Percentiles rank a stretch among this genome's conserved stretches.
Evolutionary conservation across 1,139 yeast species (phyloP).

Genomic region (Hemisphaericaspora lyxosophila): DNA sequence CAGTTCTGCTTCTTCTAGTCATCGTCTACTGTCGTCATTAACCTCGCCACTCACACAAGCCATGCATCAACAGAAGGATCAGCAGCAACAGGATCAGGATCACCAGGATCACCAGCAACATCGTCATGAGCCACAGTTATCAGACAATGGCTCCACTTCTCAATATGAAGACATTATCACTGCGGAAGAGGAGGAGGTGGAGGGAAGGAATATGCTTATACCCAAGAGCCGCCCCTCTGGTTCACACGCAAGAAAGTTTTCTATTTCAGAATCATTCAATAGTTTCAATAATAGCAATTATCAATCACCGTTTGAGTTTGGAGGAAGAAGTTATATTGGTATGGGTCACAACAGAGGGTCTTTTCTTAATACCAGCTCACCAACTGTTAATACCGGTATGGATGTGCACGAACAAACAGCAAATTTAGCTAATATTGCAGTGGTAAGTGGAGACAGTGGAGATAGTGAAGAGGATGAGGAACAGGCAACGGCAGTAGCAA

Average conservation of each 20-base stretch:
- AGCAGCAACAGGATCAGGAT: background rate
- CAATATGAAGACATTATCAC: background rate
- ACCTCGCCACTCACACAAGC: too few relatives aligned
- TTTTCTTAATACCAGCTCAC: conserved; percentile 24
- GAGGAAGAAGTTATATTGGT: conserved; percentile 47
- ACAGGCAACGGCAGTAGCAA: too few relatives aligned
- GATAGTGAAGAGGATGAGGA: conserved; percentile 7
- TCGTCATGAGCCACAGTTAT: background rate
- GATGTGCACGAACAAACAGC: conserved; percentile 67
- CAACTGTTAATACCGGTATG: conserved; percentile 45
- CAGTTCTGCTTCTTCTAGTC: too few relatives aligned
- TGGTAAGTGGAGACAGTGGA: conserved; percentile 33
- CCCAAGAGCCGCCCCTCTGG: background rate
- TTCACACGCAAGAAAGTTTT: conserved; percentile 19
- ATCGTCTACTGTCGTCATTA: too few relatives aligned
- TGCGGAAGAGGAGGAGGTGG: too few relatives aligned
- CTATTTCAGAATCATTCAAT: conserved; percentile 28
- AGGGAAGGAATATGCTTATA: too few relatives aligned
- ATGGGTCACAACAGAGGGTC: conserved; percentile 24
- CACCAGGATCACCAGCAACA: background rate
- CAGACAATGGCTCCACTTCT: background rate
- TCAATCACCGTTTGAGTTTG: conserved; percentile 38
- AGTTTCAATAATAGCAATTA: conserved; percentile 21
- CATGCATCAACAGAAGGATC: background rate
- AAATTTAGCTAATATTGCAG: conserved; percentile 59